These are phyloP conservation scores for Rostrohypoxylon terebratum DNA, from an alignment of 495 filamentous ascomycete genomes.

Conservation along the genomic window DNA sequence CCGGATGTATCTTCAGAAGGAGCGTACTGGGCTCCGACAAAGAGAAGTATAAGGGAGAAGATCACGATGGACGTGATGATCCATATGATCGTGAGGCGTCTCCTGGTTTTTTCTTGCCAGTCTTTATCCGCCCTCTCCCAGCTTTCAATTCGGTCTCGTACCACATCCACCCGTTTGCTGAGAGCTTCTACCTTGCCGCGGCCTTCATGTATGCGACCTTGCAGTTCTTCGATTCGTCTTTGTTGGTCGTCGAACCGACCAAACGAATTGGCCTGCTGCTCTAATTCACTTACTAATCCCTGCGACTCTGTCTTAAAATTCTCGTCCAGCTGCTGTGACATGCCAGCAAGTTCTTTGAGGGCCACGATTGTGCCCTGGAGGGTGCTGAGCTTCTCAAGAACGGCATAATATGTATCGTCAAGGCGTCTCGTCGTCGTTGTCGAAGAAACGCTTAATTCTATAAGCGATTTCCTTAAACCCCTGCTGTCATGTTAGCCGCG, in stretches of 20 bases:
- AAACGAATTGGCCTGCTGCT: constrained; percentile 72
- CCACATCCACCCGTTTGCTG: constrained; percentile 72
- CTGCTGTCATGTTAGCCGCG: constrained; percentile 48
- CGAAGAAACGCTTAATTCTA: constrained; percentile 58
- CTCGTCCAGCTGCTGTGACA: constrained; percentile 68
- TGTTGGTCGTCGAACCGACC: constrained; percentile 78
- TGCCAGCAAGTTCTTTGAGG: constrained; percentile 75
- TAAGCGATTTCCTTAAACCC: constrained; percentile 56
- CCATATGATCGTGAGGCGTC: constrained; percentile 72
- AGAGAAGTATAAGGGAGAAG: constrained; percentile 59
- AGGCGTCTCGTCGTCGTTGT: constrained; percentile 74
- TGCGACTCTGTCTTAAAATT: constrained; percentile 72
- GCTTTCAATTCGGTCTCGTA: constrained; percentile 71
- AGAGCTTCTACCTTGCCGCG: constrained; percentile 73
- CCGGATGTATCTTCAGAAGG: constrained; percentile 31
- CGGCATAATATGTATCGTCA: constrained; percentile 87
- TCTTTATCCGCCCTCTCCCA: constrained; percentile 79
- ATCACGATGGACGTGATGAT: constrained; percentile 60
- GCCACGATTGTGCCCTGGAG: constrained; percentile 74
- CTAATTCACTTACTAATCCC: constrained; percentile 70
- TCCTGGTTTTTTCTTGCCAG: constrained; percentile 76
- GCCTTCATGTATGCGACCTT: constrained; percentile 72
- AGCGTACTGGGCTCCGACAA: constrained; percentile 55
- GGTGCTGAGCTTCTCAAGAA: constrained; percentile 79
- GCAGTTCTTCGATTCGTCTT: constrained; percentile 71